A percentile compares a stretch with the other conserved stretches of the same genome.
phyloP scores from a whole-genome alignment of 345 rosid species.

The Eucalyptus urophylla region DNA sequence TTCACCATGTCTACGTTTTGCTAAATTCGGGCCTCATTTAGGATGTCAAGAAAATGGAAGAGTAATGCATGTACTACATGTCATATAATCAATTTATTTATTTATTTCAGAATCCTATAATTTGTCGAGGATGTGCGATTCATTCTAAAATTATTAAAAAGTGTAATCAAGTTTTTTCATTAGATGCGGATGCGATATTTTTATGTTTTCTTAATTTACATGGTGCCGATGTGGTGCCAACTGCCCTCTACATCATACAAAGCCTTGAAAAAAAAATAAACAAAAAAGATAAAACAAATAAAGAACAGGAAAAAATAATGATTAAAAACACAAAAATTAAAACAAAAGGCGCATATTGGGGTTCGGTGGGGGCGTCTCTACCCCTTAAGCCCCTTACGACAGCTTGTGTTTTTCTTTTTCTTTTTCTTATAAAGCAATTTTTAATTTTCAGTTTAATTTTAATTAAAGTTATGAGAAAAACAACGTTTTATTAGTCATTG shows the following conservation, averaged over 20 bases:
- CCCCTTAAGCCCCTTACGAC: not conserved
- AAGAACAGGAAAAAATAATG: not conserved
- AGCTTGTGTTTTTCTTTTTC: not conserved
- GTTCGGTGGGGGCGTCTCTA: not conserved
- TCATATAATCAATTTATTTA: not conserved
- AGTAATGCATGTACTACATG: not conserved
- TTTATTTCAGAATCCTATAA: not conserved
- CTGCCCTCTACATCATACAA: not conserved
- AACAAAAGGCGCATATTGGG: not conserved
- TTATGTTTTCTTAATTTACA: not conserved
- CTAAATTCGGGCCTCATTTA: not conserved
- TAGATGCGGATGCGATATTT: not conserved
- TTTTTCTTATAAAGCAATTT: not conserved
- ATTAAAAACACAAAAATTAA: not conserved
- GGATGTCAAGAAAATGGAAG: not conserved
- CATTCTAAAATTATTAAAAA: not conserved
- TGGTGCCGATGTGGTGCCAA: not conserved
- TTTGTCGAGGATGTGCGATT: not conserved
- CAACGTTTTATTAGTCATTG: rapidly evolving
- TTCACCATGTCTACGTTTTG: not conserved
- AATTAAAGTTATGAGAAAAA: not conserved
- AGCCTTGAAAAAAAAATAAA: not conserved
- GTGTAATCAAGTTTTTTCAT: not conserved
- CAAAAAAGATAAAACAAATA: not conserved
- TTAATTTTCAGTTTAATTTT: not conserved